phyloP scores from a whole-genome alignment of 2,329 filamentous ascomycete species.

The Aspergillus sp. region DNA sequence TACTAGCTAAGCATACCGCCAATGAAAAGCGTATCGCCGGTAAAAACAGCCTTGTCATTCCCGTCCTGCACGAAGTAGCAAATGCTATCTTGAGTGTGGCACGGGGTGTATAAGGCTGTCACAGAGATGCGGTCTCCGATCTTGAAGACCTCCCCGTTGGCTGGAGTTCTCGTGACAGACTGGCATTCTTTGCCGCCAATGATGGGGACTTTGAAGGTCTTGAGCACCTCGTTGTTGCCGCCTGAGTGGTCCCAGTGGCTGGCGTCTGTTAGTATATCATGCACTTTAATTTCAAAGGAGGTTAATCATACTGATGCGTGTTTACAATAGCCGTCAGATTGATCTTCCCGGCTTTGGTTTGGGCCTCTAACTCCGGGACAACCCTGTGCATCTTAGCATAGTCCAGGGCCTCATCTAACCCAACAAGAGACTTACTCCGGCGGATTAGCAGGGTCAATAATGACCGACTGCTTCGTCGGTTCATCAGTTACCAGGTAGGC shows the following conservation, averaged over 20 bases:
- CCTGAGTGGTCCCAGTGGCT: conserved; percentile 95
- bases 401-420: neutral
- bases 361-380: conserved; percentile 67
- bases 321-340: conserved; percentile 90
- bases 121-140: conserved; percentile 79
- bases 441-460: conserved; percentile 53
- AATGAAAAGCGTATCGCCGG: conserved; percentile 94
- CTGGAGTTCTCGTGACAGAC: conserved; percentile 73
- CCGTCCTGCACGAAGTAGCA: conserved; percentile 90
- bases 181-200: conserved; percentile 87
- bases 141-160: conserved; percentile 73
- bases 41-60: conserved; percentile 75
- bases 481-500: conserved; percentile 54
- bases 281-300: neutral
- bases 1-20: conserved; percentile 58
- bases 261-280: conserved; percentile 11
- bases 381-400: conserved; percentile 48
- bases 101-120: conserved; percentile 89
- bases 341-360: conserved; percentile 68
- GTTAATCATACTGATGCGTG: conserved; percentile 81
- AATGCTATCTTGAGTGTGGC: conserved; percentile 97
- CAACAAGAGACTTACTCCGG: conserved; percentile 42
- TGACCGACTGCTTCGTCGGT: conserved; percentile 49
- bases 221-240: conserved; percentile 76
- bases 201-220: conserved; percentile 66